Percentiles rank a stretch among this genome's conserved stretches.
Evolutionary conservation across 2,329 filamentous ascomycete genomes (phyloP).

Genomic region (Cadophora luteo-olivacea): DNA sequence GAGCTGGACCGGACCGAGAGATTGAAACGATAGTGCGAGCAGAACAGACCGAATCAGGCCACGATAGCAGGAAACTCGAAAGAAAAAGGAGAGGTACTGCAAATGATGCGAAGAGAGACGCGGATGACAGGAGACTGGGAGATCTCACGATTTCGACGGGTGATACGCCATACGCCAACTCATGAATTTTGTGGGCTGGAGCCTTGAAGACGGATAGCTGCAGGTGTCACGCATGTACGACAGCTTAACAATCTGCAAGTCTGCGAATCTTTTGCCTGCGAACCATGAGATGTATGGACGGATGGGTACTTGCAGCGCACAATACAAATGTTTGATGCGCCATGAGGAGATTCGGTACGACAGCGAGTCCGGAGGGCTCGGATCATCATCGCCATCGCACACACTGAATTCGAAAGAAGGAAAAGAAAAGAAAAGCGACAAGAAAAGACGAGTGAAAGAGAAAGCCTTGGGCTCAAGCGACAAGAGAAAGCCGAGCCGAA

Average conservation of each 20-base stretch:
- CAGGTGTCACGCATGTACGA: not conserved
- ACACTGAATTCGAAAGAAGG: not conserved
- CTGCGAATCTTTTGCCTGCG: not conserved
- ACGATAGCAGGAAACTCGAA: not conserved
- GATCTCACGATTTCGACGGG: not conserved
- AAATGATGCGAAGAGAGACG: not conserved
- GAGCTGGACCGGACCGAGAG: not conserved
- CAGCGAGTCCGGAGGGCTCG: not conserved
- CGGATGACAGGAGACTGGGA: not conserved
- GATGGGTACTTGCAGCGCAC: conserved; percentile 1
- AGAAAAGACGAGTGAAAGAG: not conserved
- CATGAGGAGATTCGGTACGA: not conserved
- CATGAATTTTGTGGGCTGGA: not conserved
- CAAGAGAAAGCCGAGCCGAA: not conserved
- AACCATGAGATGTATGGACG: not conserved
- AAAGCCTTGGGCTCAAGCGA: not conserved
- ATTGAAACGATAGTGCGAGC: not conserved
- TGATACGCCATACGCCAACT: not conserved
- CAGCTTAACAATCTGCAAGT: not conserved
- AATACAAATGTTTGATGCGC: not conserved
- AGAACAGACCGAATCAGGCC: not conserved
- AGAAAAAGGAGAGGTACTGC: not conserved
- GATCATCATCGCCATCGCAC: not conserved
- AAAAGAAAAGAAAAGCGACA: not conserved
- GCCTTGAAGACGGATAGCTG: not conserved